phyloP scores from a whole-genome alignment of 345 rosid species.

The Salix brachista region DNA sequence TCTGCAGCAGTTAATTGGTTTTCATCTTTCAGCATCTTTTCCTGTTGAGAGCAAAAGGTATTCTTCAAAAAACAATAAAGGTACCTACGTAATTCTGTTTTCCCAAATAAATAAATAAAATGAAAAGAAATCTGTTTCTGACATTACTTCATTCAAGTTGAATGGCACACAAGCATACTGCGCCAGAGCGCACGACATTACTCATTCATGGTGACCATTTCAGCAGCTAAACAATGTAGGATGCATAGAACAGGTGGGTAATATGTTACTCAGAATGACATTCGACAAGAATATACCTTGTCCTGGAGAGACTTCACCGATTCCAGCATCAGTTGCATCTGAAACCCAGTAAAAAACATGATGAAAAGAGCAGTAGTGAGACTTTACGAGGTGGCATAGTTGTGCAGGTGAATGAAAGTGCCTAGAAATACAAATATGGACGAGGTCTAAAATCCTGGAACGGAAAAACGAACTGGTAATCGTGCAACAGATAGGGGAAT shows the following conservation, averaged over 20 bases:
- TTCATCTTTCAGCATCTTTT: conserved; percentile 31
- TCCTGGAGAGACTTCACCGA: conserved; percentile 30
- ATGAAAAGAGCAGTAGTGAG: neutral
- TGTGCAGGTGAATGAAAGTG: neutral
- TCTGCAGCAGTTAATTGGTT: conserved; percentile 23
- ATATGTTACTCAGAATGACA: neutral
- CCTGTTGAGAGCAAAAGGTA: conserved; percentile 17
- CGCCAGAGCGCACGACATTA: neutral
- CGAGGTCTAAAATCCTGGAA: neutral
- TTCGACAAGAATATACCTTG: conserved; percentile 26
- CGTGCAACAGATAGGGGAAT: neutral
- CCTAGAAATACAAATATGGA: neutral
- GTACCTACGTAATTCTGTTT: neutral
- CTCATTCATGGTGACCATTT: neutral
- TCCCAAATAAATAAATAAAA: neutral
- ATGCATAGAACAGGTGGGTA: neutral
- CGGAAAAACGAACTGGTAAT: neutral
- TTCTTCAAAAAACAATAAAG: neutral
- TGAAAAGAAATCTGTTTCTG: neutral
- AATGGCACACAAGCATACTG: neutral
- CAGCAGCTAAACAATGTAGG: neutral
- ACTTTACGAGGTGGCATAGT: neutral
- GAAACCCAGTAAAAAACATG: conserved; percentile 6
- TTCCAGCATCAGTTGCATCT: conserved; percentile 35
- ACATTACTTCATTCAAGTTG: neutral